Evolutionary conservation across 495 filamentous ascomycete species (phyloP), one percentile per base, ranked within the genome.

Genomic region (Aspergillus carlsbadensis): DNA sequence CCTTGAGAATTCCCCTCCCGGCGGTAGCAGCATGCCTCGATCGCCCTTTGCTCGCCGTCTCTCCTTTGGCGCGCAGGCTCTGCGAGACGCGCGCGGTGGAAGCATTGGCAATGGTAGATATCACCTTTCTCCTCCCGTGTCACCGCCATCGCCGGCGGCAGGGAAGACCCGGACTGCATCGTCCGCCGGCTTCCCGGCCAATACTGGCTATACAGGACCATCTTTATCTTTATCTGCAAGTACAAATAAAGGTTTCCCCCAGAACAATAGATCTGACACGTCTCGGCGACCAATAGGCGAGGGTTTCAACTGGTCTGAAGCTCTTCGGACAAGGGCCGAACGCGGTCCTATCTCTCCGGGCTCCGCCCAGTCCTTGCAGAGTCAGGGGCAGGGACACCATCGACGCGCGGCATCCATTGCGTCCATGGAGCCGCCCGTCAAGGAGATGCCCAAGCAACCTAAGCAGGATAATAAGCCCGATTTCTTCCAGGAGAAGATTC

Each of bases 251-350:
- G 62, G 59, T 60, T 65, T 63, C 61, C 55, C 69, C 56, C 63
- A 67, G 67, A 72, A 74, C 64, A 71, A 76, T 63, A 71, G 56
- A 67, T 77, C 76, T 80, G 73, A 77, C 74, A 34, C 60, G 56
- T 73, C 70, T 46, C 68, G 73, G 64, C 70, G 85, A 74, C 79
- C 65, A 68, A 74, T 81, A 93, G 90, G 90, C 78, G 90, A 92
- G 83, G 88, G 86, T 68, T 94, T 91, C 80, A 93, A 94, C 71
- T 96, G 92, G 89, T 89, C 90, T 72, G 92, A 96, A 74, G 90
- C 93, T 75, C 84, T 96, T 78, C 90, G 90, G 68, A 84, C 84
- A 62, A 86, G 91, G 59, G 92, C 92, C 60, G 89, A 95, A 73
- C 90, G 91, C 71, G 84, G 83, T 61, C 88, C 91, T 17, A 33